Percentiles rank a stretch among this genome's conserved stretches.
These are phyloP conservation scores for Ceratocystis alfenasii DNA, from an alignment of 2,329 filamentous ascomycete species.

Conservation along the genomic window DNA sequence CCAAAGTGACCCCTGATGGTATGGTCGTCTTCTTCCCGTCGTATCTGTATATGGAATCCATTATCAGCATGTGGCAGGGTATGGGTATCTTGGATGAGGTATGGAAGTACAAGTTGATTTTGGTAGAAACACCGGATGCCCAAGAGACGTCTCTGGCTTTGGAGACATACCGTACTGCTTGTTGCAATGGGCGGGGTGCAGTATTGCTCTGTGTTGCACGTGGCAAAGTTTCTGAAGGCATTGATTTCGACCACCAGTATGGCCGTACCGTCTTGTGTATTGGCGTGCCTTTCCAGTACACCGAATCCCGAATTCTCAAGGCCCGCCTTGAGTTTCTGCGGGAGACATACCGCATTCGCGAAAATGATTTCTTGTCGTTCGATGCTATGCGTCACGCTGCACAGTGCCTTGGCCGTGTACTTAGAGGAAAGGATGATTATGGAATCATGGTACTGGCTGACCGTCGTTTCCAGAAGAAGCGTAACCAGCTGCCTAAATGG, in stretches of 20 bases:
- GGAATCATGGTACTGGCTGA: constrained; percentile 99
- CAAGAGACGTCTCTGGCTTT: constrained; percentile 93
- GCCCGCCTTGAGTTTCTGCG: constrained; percentile 90
- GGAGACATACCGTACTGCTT: constrained; percentile 94
- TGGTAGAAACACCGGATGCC: constrained; percentile 93
- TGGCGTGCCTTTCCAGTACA: constrained; percentile 96
- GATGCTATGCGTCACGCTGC: constrained; percentile 99
- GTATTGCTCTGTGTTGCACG: constrained; percentile 89
- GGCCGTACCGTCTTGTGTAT: constrained; percentile 92
- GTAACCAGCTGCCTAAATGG: constrained; percentile 86
- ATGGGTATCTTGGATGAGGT: constrained; percentile 97
- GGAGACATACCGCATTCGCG: constrained; percentile 90
- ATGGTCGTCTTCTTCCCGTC: constrained; percentile 99
- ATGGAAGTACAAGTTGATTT: constrained; percentile 97
- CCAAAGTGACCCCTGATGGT: constrained; percentile 88
- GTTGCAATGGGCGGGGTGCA: constrained; percentile 90
- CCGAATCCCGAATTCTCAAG: constrained; percentile 92
- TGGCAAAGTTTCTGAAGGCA: constrained; percentile 94
- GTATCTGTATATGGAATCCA: constrained; percentile 98
- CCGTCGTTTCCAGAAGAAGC: constrained; percentile 83
- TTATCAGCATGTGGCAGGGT: constrained; percentile 98
- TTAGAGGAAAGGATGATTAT: constrained; percentile 95
- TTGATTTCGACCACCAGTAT: constrained; percentile 98
- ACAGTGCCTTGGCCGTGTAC: constrained; percentile 85
- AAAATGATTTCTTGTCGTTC: constrained; percentile 96